A percentile compares a stretch with the other conserved stretches of the same genome.
Evolutionary conservation across 352 stramenopile species (phyloP).

Genomic region (Phytophthora cactorum): DNA sequence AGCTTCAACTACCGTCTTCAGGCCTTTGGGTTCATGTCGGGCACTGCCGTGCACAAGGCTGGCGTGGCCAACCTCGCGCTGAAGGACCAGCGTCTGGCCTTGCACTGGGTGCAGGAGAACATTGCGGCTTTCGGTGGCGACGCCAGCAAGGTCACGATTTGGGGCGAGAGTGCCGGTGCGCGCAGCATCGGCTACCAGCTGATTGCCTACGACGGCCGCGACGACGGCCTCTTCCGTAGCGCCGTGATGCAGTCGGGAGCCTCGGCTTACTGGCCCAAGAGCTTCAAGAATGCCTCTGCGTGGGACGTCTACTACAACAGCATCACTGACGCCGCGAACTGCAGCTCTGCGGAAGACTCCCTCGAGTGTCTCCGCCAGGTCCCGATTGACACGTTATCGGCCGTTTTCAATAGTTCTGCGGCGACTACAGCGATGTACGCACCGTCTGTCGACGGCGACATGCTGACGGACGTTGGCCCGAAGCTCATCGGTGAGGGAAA

Average conservation of each 20-base stretch:
- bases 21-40: constrained; percentile 42
- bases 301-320: constrained; percentile 37
- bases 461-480: constrained; percentile 28
- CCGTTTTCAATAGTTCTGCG: constrained; percentile 34
- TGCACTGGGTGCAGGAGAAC: constrained; percentile 88
- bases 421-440: constrained; percentile 19
- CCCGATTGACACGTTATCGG: constrained; percentile 27
- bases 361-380: constrained; percentile 38
- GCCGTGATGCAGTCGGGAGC: constrained; percentile 39
- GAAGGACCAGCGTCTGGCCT: constrained; percentile 82
- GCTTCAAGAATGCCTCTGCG: constrained; percentile 27
- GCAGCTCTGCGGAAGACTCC: constrained; percentile 28
- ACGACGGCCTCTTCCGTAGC: constrained; percentile 34
- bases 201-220: constrained; percentile 34
- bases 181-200: constrained; percentile 41
- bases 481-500: constrained; percentile 30
- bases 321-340: constrained; percentile 32
- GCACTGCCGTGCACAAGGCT: constrained; percentile 40
- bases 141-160: constrained; percentile 81
- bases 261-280: constrained; percentile 22
- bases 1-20: constrained; percentile 51
- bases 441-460: constrained; percentile 37
- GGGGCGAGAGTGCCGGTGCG: constrained; percentile 85
- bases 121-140: constrained; percentile 85
- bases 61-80: constrained; percentile 83